Base-by-base conservation (phyloP, 345 rosid genomes). In the Gossypium ekmanianum region DNA sequence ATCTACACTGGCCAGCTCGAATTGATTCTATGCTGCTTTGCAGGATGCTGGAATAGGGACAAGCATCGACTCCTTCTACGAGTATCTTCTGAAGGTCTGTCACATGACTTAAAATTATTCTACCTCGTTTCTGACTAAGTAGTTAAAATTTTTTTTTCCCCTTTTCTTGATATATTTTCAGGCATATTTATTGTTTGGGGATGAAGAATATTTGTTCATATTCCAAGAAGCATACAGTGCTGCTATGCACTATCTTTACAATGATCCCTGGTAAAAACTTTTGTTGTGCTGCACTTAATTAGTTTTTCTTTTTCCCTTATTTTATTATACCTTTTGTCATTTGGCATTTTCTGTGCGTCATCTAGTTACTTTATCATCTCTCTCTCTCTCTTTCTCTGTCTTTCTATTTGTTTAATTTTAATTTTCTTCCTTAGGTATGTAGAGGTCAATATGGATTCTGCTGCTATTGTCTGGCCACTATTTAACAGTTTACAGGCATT, bases 21-120 rank as follows among this genome's bases (percentile, higher is more conserved):
- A 44, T 56, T 63, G 34, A n/a, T 51, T 72, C 73, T 71, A 66
- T 74, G 64, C 22, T 84, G 79, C 77, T 82, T 84, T 85, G 78
- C 91, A 95, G 99, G 99, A 95, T 89, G 98, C 99, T 76, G 99
- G 99, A 82, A 95, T 95, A 75, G 99, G 98, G 73, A 91, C 99
- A 78, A 95, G 98, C 84, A 93, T 95, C 79, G 98, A 95, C 80
- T 95, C 99, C 44, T 95, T 95, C 84, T 95, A 93, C 64, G 99
- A 95, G 83, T 93, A 93, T 86, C 97, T 95, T 69, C 86, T 95
- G 80, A 95, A 95, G 99, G 98, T 86, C 78, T 81, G 89, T 80
- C 70, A 48, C 34, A 11, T 55, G 48, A 43, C 45, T 14, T 48
- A 61, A 34, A 74, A 73, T 50, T 72, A 45, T 75, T 51, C 22